phyloP scores from a whole-genome alignment of 176 grass and related monocot species.

The Microstegium vimineum region DNA sequence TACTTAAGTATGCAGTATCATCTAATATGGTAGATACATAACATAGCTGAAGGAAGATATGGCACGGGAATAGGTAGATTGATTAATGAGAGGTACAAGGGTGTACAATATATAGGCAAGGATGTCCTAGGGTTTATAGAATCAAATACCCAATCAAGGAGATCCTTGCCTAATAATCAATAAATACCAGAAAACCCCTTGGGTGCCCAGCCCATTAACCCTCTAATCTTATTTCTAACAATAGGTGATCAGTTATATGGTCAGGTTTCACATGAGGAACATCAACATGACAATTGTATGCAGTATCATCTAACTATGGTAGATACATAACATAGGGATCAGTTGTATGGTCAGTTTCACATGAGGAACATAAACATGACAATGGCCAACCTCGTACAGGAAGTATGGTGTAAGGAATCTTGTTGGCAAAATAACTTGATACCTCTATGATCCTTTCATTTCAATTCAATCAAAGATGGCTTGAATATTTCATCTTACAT shows the following conservation, averaged over 20 bases:
- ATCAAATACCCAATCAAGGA: no score
- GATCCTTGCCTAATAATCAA: no score
- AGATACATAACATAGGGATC: background rate
- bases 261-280: background rate
- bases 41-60: no score
- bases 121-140: no score
- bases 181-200: no score
- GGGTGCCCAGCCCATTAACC: no score
- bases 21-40: conserved; percentile 5
- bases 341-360: conserved; percentile 5
- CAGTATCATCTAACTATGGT: background rate
- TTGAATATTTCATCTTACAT: background rate
- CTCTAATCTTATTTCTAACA: no score
- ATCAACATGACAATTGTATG: background rate
- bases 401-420: background rate
- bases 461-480: background rate
- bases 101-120: no score
- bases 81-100: no score
- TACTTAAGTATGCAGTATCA: background rate
- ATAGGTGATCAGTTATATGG: background rate
- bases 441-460: background rate
- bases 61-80: no score
- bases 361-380: background rate
- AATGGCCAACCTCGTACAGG: background rate
- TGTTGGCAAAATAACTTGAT: background rate